Percentiles rank a stretch among this genome's conserved stretches.
These are phyloP conservation scores for Pilatotrama ljubarskyi DNA, from an alignment of 768 basidiomycete genomes.

Conservation along the genomic window DNA sequence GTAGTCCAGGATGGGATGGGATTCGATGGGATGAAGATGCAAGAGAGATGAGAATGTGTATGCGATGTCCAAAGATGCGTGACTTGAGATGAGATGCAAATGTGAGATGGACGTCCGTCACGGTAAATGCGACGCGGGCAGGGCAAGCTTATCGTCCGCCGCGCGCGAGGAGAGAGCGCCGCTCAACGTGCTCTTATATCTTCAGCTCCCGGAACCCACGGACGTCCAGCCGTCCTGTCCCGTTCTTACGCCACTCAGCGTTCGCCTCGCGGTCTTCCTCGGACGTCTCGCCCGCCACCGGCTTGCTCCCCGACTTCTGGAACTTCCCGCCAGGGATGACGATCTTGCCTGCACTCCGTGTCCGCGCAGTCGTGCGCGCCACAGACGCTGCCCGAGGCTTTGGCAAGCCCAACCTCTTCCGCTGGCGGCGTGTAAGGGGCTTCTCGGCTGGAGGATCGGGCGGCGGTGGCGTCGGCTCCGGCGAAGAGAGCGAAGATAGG, in stretches of 20 bases:
- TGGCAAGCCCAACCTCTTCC: conserved; percentile 68
- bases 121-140: not conserved
- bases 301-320: conserved; percentile 34
- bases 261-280: conserved; percentile 36
- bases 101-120: conserved; percentile 1
- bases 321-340: conserved; percentile 62
- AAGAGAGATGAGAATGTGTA: conserved; percentile 4
- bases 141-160: not conserved
- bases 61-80: conserved; percentile 15
- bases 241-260: conserved; percentile 65
- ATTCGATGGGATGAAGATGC: not conserved
- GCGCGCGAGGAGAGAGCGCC: not conserved
- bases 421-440: conserved; percentile 63
- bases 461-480: conserved; percentile 34
- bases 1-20: not conserved
- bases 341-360: conserved; percentile 53
- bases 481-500: conserved; percentile 40
- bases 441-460: conserved; percentile 34
- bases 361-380: conserved; percentile 22
- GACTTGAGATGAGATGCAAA: conserved; percentile 11
- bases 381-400: conserved; percentile 45
- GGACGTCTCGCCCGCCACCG: conserved; percentile 23
- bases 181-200: conserved; percentile 44
- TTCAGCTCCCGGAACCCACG: conserved; percentile 77
- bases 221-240: conserved; percentile 72